phyloP scores from a whole-genome alignment of 805 yeast genomes.

The Zygosaccharomyces lentus region DNA sequence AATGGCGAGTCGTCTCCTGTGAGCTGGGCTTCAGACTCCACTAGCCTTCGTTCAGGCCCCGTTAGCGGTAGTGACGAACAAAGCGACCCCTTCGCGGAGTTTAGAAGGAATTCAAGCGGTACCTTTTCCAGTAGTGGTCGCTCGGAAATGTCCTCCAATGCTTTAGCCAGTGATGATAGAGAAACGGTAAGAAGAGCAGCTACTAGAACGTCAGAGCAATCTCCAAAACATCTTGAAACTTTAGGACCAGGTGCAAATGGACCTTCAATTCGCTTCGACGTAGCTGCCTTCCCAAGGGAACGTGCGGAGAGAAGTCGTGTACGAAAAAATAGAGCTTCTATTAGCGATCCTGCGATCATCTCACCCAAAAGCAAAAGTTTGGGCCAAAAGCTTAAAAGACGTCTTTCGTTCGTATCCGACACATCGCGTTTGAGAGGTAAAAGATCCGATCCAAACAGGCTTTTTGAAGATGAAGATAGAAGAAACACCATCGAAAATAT shows the following conservation, averaged over 20 bases:
- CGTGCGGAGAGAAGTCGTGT: constrained; percentile 5
- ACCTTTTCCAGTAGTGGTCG: constrained; percentile 5
- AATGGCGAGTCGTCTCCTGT: neutral
- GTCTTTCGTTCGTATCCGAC: constrained; percentile 22
- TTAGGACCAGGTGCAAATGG: constrained; percentile 4
- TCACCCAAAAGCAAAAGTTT: constrained; percentile 22
- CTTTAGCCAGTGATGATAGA: constrained; percentile 10
- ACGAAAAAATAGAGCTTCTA: neutral
- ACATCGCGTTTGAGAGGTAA: constrained; percentile 1
- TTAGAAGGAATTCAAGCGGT: neutral
- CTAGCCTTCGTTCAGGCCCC: neutral
- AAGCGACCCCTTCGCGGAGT: neutral
- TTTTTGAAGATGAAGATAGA: constrained; percentile 2
- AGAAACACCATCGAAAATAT: constrained; percentile 8
- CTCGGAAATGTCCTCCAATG: constrained; percentile 4
- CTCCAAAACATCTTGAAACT: neutral
- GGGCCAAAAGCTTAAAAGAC: constrained; percentile 18
- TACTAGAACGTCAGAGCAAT: neutral
- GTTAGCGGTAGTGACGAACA: neutral
- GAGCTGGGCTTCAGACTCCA: neutral
- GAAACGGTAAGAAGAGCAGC: neutral
- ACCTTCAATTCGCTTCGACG: constrained; percentile 31
- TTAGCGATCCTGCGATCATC: neutral
- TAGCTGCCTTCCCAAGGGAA: constrained; percentile 25
- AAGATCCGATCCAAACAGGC: neutral